Evolutionary conservation across 495 filamentous ascomycete genomes (phyloP).

Genomic region (Ramalina peruviana): DNA sequence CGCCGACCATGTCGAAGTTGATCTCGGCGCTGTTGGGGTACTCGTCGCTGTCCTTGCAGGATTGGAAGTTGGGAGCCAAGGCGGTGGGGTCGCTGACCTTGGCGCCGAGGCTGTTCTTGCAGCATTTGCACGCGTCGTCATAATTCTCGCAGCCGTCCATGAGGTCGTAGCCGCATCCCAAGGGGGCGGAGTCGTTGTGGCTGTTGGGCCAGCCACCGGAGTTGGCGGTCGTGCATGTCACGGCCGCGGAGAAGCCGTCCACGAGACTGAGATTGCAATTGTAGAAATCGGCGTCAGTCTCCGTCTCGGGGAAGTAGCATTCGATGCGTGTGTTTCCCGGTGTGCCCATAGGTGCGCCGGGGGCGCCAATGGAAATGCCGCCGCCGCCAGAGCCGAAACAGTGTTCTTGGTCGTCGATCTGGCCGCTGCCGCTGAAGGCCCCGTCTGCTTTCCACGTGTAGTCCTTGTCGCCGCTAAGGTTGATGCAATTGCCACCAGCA

Average conservation of each 20-base stretch:
- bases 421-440: background rate
- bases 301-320: background rate
- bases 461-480: background rate
- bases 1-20: background rate
- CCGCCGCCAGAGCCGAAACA: background rate
- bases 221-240: background rate
- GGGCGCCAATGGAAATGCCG: background rate
- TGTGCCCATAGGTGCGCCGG: background rate
- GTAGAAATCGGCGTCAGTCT: slow-evolving; percentile 2
- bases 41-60: background rate
- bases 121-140: background rate
- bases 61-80: background rate
- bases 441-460: slow-evolving; percentile 3
- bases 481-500: slow-evolving; percentile 2
- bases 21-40: background rate
- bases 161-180: slow-evolving; percentile 1
- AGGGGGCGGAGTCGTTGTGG: background rate
- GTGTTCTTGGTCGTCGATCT: slow-evolving; percentile 1
- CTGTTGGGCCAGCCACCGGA: slow-evolving; percentile 1
- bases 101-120: background rate
- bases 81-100: background rate
- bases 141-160: background rate
- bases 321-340: background rate
- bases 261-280: slow-evolving; percentile 4
- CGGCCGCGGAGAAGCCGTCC: slow-evolving; percentile 1